phyloP scores from a whole-genome alignment of 2,329 filamentous ascomycete species.

The Epichloe coenophiala region DNA sequence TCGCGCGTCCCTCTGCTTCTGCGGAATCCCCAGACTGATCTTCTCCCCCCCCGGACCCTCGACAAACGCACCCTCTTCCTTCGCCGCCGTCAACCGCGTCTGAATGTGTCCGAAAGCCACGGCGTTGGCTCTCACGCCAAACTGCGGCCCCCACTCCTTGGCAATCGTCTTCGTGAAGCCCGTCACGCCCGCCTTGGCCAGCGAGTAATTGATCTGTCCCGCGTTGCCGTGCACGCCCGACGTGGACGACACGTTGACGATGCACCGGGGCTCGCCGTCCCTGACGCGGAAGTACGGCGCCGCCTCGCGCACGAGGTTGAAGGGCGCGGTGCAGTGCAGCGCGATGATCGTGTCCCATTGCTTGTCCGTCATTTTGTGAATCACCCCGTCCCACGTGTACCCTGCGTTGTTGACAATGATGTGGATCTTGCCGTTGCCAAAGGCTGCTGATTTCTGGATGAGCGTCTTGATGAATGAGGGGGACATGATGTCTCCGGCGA shows the following conservation, averaged over 20 bases:
- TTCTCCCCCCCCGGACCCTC: slow-evolving; percentile 63
- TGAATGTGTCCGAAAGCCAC: slow-evolving; percentile 73
- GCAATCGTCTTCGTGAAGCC: slow-evolving; percentile 82
- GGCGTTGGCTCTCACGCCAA: slow-evolving; percentile 72
- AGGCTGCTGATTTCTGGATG: slow-evolving; percentile 63
- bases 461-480: slow-evolving; percentile 55
- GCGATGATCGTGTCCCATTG: slow-evolving; percentile 84
- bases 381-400: slow-evolving; percentile 86
- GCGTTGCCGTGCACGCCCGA: slow-evolving; percentile 77
- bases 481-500: slow-evolving; percentile 65
- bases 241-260: slow-evolving; percentile 76
- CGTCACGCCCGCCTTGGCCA: slow-evolving; percentile 72
- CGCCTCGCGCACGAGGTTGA: slow-evolving; percentile 67
- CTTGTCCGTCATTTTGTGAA: slow-evolving; percentile 84
- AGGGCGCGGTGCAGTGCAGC: slow-evolving; percentile 74
- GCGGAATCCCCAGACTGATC: slow-evolving; percentile 61
- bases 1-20: slow-evolving; percentile 33
- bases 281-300: slow-evolving; percentile 80
- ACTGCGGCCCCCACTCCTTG: slow-evolving; percentile 79
- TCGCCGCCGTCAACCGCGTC: slow-evolving; percentile 69
- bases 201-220: slow-evolving; percentile 79
- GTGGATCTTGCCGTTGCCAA: slow-evolving; percentile 78
- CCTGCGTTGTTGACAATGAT: slow-evolving; percentile 87
- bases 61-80: slow-evolving; percentile 72
- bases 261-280: slow-evolving; percentile 63